These are phyloP conservation scores for Flaveria sonorensis DNA, from an alignment of 129 eudicot species.

Conservation along the genomic window DNA sequence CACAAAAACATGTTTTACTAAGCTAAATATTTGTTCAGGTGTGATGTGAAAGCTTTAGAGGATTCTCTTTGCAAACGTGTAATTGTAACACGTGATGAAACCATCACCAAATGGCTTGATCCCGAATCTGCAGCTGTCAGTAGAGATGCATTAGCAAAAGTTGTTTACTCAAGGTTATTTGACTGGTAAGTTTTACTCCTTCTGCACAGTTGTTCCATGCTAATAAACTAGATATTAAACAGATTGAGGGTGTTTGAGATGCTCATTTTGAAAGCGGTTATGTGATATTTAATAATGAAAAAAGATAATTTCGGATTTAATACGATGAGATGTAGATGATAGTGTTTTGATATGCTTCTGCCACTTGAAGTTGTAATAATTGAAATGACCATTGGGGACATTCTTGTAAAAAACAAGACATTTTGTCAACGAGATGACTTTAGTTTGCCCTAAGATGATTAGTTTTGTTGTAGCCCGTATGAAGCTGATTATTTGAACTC, in stretches of 20 bases:
- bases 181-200: slow-evolving; percentile 70
- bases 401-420: background rate
- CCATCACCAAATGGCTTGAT: slow-evolving; percentile 91
- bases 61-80: slow-evolving; percentile 97
- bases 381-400: background rate
- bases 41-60: slow-evolving; percentile 84
- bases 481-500: slow-evolving; percentile 12
- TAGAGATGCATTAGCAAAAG: slow-evolving; percentile 96
- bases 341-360: slow-evolving; percentile 6
- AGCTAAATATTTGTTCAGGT: slow-evolving; percentile 54
- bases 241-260: background rate
- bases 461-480: slow-evolving; percentile 10
- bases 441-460: background rate
- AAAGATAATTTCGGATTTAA: background rate
- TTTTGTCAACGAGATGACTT: background rate
- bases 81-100: slow-evolving; percentile 95
- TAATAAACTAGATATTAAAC: slow-evolving; percentile 13
- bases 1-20: slow-evolving; percentile 20
- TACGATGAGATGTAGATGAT: background rate
- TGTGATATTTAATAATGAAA: background rate
- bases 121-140: slow-evolving; percentile 85
- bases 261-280: background rate
- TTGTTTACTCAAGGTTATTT: slow-evolving; percentile 90
- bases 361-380: background rate
- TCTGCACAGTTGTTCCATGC: slow-evolving; percentile 23